phyloP scores from a whole-genome alignment of 345 rosid genomes.

The Linum tenue region DNA sequence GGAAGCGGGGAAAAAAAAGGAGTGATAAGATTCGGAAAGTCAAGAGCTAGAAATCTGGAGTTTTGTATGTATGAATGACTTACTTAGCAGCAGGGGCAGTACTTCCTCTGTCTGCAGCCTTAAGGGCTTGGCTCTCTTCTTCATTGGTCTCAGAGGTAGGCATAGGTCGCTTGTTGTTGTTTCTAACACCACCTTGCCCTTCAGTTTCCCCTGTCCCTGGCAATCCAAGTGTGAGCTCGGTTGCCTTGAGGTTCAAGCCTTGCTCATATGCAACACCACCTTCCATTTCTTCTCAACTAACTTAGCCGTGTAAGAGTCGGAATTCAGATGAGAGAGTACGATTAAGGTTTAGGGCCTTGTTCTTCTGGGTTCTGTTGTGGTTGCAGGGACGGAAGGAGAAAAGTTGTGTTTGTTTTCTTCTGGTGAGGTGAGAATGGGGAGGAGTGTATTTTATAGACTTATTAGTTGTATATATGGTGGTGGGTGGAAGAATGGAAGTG shows the following conservation, averaged over 20 bases:
- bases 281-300: constrained; percentile 24
- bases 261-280: constrained; percentile 31
- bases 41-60: neutral
- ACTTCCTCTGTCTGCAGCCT: neutral
- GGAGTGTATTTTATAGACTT: constrained; percentile 31
- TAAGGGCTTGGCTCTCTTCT: neutral
- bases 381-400: neutral
- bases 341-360: neutral
- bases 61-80: neutral
- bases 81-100: neutral
- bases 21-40: neutral
- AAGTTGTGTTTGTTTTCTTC: neutral
- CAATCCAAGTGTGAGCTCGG: constrained; percentile 80
- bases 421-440: constrained; percentile 18
- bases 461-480: neutral
- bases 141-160: constrained; percentile 1
- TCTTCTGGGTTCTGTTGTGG: too few relatives aligned
- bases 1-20: constrained; percentile 3
- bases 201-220: constrained; percentile 56
- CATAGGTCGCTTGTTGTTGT: constrained; percentile 54
- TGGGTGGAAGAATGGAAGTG: neutral
- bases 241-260: constrained; percentile 67
- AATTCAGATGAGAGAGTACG: neutral
- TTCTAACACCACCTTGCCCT: constrained; percentile 30
- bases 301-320: neutral